phyloP scores from a whole-genome alignment of 73 alveolate genomes.

The Stentor coeruleus region DNA sequence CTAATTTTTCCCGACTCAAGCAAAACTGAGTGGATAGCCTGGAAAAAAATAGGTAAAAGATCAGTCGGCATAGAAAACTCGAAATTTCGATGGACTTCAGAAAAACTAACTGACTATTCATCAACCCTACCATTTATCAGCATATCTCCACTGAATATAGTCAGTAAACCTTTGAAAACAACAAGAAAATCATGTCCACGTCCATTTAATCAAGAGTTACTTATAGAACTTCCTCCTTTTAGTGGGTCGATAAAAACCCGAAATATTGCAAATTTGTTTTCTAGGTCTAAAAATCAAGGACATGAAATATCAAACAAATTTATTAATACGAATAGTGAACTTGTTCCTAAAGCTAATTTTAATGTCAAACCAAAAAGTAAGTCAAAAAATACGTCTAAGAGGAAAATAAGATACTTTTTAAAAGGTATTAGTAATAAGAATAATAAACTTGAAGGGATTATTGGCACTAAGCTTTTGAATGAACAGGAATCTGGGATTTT shows the following conservation, averaged over 20 bases:
- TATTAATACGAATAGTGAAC: background rate
- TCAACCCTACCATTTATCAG: background rate
- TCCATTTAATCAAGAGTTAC: background rate
- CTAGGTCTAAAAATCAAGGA: background rate
- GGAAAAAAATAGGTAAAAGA: background rate
- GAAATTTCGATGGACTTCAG: background rate
- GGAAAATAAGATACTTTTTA: too few species aligned
- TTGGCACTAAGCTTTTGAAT: too few species aligned
- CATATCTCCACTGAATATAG: background rate
- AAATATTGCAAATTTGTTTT: background rate
- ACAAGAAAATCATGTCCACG: conserved; percentile 4
- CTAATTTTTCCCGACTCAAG: background rate
- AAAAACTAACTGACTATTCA: background rate
- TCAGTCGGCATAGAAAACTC: background rate
- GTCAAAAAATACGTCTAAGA: too few species aligned
- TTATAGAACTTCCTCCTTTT: background rate
- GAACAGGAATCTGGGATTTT: too few species aligned
- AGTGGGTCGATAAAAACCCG: background rate
- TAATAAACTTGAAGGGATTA: too few species aligned
- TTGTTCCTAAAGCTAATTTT: background rate
- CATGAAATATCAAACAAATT: background rate
- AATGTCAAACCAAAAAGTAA: too few species aligned
- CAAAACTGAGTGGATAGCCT: background rate
- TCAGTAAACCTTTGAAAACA: background rate
- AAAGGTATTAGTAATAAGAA: too few species aligned